Percentiles rank a stretch among this genome's conserved stretches.
phyloP scores from a whole-genome alignment of 768 basidiomycete genomes.

The Boletus sp. region DNA sequence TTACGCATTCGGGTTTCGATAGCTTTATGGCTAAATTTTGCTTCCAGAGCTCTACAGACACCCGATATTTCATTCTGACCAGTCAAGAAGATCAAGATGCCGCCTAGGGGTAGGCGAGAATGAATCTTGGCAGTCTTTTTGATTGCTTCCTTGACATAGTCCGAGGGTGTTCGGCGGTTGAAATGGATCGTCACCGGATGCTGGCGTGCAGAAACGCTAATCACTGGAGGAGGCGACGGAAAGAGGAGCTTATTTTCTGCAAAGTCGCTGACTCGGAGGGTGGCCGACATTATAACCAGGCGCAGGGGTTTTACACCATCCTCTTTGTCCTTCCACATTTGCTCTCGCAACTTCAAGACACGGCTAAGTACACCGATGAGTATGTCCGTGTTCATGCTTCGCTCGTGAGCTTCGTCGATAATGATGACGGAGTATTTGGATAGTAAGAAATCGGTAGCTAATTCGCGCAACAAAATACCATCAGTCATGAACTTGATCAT shows the following conservation, averaged over 20 bases:
- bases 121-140: constrained; percentile 93
- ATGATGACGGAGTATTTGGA: constrained; percentile 90
- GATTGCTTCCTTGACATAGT: constrained; percentile 89
- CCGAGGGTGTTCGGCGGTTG: constrained; percentile 75
- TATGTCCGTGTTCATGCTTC: constrained; percentile 98
- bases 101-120: constrained; percentile 85
- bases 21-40: constrained; percentile 66
- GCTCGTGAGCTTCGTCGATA: constrained; percentile 97
- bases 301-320: constrained; percentile 81
- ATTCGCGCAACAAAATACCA: constrained; percentile 90
- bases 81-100: constrained; percentile 90
- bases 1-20: constrained; percentile 49
- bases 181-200: constrained; percentile 96
- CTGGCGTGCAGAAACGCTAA: constrained; percentile 86
- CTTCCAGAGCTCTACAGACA: constrained; percentile 78
- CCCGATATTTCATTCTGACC: constrained; percentile 94
- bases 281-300: constrained; percentile 98
- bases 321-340: constrained; percentile 80
- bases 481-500: constrained; percentile 99
- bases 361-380: constrained; percentile 95
- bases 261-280: constrained; percentile 90
- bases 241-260: constrained; percentile 83
- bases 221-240: constrained; percentile 79
- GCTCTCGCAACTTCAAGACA: constrained; percentile 84
- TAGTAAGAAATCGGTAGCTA: constrained; percentile 92